These are phyloP conservation scores for Solanum neorickii DNA, from an alignment of 257 asterid species.

Conservation along the genomic window DNA sequence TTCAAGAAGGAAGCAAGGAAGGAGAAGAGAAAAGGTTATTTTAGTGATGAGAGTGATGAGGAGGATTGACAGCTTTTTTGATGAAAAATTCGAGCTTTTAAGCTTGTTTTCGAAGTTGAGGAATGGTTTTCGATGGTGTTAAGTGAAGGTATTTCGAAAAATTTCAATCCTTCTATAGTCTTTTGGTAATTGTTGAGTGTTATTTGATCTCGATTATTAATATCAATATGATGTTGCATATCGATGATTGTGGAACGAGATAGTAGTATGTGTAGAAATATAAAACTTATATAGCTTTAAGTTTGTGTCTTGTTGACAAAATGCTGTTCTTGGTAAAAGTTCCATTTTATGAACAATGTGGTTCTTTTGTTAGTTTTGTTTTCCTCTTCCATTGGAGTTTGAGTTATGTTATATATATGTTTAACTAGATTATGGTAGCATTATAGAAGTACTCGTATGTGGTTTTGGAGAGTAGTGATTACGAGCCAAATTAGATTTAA, in stretches of 20 bases:
- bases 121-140: not conserved
- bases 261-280: not conserved
- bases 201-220: not conserved
- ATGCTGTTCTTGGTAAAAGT: not conserved
- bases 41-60: constrained; percentile 89
- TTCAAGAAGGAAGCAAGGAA: constrained; percentile 25
- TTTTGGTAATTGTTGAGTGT: not conserved
- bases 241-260: not conserved
- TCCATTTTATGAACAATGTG: not conserved
- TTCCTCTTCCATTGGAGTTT: not conserved
- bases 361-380: not conserved
- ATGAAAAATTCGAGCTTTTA: not conserved
- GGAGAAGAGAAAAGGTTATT: constrained; percentile 77
- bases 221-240: not conserved
- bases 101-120: not conserved
- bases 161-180: not conserved
- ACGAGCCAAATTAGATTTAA: not conserved
- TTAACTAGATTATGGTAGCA: not conserved
- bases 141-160: not conserved
- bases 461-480: not conserved
- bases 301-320: not conserved
- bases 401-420: not conserved
- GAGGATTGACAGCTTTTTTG: constrained; percentile 33
- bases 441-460: not conserved
- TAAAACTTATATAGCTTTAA: not conserved